A percentile compares a stretch with the other conserved stretches of the same genome.
Conservation (phyloP, 78 protist species). For the Dictyostelium purpureum region DNA sequence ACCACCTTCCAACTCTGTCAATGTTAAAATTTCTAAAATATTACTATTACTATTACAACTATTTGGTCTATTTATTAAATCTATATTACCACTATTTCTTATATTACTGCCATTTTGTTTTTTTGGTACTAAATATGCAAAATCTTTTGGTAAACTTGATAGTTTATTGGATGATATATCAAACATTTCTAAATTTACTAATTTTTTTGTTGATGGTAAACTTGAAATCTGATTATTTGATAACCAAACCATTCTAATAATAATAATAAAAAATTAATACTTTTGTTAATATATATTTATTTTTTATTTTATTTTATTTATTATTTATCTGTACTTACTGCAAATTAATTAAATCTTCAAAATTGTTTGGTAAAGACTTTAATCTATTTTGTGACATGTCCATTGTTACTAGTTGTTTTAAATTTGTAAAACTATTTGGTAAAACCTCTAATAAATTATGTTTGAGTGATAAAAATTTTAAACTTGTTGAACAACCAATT, state of each 20-base stretch:
- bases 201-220: constrained; percentile 34
- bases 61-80: too few relatives aligned
- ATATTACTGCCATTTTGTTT: background rate
- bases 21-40: background rate
- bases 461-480: constrained; percentile 37
- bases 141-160: constrained; percentile 21
- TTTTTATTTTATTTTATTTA: background rate
- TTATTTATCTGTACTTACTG: background rate
- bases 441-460: constrained; percentile 29
- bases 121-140: constrained; percentile 31
- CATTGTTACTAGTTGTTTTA: constrained; percentile 8
- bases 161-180: constrained; percentile 55
- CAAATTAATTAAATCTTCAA: constrained; percentile 35
- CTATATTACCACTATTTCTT: background rate
- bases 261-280: background rate
- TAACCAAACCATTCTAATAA: constrained; percentile 31
- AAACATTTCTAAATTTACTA: constrained; percentile 7
- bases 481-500: constrained; percentile 17
- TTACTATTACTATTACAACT: background rate
- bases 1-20: constrained; percentile 21
- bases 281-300: background rate
- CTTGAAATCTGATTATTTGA: constrained; percentile 12
- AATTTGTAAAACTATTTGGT: constrained; percentile 29
- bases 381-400: constrained; percentile 61
- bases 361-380: constrained; percentile 24